phyloP scores from a whole-genome alignment of 345 rosid genomes.

The Gossypioides kirkii region DNA sequence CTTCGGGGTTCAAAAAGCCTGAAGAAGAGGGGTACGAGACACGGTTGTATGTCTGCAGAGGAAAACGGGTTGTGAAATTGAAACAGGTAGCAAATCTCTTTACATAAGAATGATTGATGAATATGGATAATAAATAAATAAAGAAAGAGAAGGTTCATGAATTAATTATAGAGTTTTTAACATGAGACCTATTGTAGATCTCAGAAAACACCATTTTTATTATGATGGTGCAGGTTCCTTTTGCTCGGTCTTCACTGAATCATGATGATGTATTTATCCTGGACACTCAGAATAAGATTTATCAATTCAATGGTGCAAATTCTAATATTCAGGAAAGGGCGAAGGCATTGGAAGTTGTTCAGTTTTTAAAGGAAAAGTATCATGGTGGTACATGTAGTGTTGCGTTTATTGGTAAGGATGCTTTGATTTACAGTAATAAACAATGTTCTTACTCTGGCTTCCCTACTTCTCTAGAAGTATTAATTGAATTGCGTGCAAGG shows the following conservation, averaged over 20 bases:
- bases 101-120: background rate
- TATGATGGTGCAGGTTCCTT: constrained; percentile 65
- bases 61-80: constrained; percentile 81
- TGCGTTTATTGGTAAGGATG: constrained; percentile 63
- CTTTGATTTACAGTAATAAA: background rate
- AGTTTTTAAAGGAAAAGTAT: constrained; percentile 65
- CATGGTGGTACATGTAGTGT: constrained; percentile 74
- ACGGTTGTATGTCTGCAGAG: constrained; percentile 77
- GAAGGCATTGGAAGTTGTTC: constrained; percentile 58
- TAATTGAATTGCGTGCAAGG: background rate
- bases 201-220: constrained; percentile 16
- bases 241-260: constrained; percentile 86
- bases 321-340: constrained; percentile 97
- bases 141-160: background rate
- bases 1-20: constrained; percentile 74
- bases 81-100: constrained; percentile 61
- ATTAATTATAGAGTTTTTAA: background rate
- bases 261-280: constrained; percentile 97
- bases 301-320: constrained; percentile 95
- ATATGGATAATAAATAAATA: background rate
- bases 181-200: constrained; percentile 12
- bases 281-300: constrained; percentile 76
- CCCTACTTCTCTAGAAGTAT: background rate
- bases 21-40: constrained; percentile 87
- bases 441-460: background rate